A percentile compares a stretch with the other conserved stretches of the same genome.
These are phyloP conservation scores for Penicillium cinerascens DNA, from an alignment of 495 filamentous ascomycete genomes.

Conservation along the genomic window DNA sequence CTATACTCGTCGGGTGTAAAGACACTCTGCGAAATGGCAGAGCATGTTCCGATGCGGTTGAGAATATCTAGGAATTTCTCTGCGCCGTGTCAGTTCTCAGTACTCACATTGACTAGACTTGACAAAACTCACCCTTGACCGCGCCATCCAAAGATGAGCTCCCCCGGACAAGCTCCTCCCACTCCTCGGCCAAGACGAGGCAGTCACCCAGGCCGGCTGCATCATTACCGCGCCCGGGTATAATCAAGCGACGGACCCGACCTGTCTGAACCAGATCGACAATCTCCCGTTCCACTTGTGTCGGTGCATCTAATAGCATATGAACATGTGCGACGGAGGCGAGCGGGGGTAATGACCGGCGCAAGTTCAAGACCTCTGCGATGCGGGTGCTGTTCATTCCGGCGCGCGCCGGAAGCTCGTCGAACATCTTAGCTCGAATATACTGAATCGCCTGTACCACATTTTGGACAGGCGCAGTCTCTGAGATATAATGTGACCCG, in stretches of 20 bases:
- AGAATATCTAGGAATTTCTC: conserved; percentile 57
- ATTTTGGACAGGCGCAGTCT: conserved; percentile 55
- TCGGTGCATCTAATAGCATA: conserved; percentile 61
- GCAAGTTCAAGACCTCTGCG: conserved; percentile 65
- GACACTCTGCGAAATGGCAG: conserved; percentile 42
- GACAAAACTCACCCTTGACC: conserved; percentile 41
- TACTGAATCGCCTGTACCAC: conserved; percentile 62
- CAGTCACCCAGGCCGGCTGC: conserved; percentile 64
- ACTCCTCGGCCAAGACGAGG: conserved; percentile 60
- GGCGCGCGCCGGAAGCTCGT: conserved; percentile 57
- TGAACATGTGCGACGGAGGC: conserved; percentile 71
- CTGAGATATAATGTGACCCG: conserved; percentile 32
- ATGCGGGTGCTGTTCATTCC: conserved; percentile 75
- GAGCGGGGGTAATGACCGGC: conserved; percentile 62
- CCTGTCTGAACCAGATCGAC: conserved; percentile 59
- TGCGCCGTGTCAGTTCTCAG: conserved; percentile 5
- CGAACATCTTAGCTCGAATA: conserved; percentile 63
- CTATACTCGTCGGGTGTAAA: conserved; percentile 53
- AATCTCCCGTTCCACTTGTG: conserved; percentile 70
- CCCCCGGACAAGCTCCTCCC: conserved; percentile 54
- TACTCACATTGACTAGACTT: background rate
- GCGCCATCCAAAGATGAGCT: conserved; percentile 40
- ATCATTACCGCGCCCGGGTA: conserved; percentile 61
- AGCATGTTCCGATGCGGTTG: conserved; percentile 49
- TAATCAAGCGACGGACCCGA: conserved; percentile 58